These are phyloP conservation scores for Roridomyces roridus DNA, from an alignment of 768 basidiomycete genomes.

Conservation along the genomic window DNA sequence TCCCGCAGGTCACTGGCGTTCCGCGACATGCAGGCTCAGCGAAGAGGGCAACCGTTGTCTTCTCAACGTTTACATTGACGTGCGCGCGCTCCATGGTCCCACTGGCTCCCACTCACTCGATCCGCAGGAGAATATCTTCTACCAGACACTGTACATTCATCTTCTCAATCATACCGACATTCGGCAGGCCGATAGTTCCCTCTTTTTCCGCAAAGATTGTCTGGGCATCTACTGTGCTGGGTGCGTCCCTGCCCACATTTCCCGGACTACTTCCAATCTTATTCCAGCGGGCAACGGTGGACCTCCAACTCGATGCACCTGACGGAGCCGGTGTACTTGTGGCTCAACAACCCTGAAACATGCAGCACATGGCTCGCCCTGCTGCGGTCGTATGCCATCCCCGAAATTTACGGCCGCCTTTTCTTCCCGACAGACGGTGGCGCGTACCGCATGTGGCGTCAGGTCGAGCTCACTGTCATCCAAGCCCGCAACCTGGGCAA, in stretches of 20 bases:
- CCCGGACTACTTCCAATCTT: slow-evolving; percentile 6
- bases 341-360: slow-evolving; percentile 67
- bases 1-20: slow-evolving; percentile 72
- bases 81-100: slow-evolving; percentile 38
- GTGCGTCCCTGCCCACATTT: slow-evolving; percentile 41
- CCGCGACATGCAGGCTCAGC: slow-evolving; percentile 71
- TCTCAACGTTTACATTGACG: slow-evolving; percentile 78
- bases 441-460: slow-evolving; percentile 88
- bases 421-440: slow-evolving; percentile 67
- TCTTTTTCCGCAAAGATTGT: slow-evolving; percentile 81
- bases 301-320: slow-evolving; percentile 48
- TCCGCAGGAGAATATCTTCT: slow-evolving; percentile 72
- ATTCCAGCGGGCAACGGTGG: slow-evolving; percentile 64
- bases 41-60: slow-evolving; percentile 73
- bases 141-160: slow-evolving; percentile 76
- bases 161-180: slow-evolving; percentile 82
- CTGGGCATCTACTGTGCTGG: slow-evolving; percentile 70
- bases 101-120: slow-evolving; percentile 21
- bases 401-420: slow-evolving; percentile 77
- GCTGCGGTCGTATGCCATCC: slow-evolving; percentile 79
- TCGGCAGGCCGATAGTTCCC: slow-evolving; percentile 72
- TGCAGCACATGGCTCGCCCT: slow-evolving; percentile 82
- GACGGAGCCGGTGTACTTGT: slow-evolving; percentile 75
- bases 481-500: slow-evolving; percentile 78
- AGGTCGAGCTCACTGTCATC: slow-evolving; percentile 73